Conservation (phyloP, 495 filamentous ascomycete genomes). For the Corynascus novoguineensis region DNA sequence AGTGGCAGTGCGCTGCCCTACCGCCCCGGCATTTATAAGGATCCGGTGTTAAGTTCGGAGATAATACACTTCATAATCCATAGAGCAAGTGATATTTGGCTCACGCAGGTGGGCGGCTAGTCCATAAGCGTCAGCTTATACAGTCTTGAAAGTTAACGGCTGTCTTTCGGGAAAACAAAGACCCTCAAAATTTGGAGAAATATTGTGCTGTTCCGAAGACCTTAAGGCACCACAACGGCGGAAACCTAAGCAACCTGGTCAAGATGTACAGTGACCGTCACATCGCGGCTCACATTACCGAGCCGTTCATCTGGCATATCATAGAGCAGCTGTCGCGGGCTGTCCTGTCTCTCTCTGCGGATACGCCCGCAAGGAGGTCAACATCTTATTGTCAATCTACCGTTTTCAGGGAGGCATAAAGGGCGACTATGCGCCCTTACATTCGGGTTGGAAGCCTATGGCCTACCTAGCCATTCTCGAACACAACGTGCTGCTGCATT, state of each 20-base stretch:
- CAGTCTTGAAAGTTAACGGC: too few relatives aligned
- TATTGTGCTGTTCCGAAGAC: too few relatives aligned
- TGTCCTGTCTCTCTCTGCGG: conserved; percentile 12
- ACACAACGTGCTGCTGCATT: conserved; percentile 2
- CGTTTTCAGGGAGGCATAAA: neutral
- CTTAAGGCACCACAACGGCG: conserved; percentile 12
- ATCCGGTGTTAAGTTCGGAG: too few relatives aligned
- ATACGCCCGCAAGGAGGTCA: neutral
- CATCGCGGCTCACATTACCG: neutral
- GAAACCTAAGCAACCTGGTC: conserved; percentile 11
- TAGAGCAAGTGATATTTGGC: too few relatives aligned
- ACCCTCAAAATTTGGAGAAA: too few relatives aligned
- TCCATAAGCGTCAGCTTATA: too few relatives aligned
- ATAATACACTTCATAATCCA: too few relatives aligned
- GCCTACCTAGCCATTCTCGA: neutral
- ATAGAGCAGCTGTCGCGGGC: conserved; percentile 14
- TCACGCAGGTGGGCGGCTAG: too few relatives aligned
- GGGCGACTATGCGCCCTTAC: neutral
- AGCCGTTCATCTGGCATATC: conserved; percentile 20
- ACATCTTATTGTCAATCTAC: too few relatives aligned
- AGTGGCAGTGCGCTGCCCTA: too few relatives aligned
- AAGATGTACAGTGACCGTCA: conserved; percentile 1
- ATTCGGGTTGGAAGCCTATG: neutral
- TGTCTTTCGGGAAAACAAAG: too few relatives aligned
- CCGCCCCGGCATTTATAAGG: too few relatives aligned